Base-by-base conservation (phyloP, 306 rosid genomes). In the Quillaja saponaria region DNA sequence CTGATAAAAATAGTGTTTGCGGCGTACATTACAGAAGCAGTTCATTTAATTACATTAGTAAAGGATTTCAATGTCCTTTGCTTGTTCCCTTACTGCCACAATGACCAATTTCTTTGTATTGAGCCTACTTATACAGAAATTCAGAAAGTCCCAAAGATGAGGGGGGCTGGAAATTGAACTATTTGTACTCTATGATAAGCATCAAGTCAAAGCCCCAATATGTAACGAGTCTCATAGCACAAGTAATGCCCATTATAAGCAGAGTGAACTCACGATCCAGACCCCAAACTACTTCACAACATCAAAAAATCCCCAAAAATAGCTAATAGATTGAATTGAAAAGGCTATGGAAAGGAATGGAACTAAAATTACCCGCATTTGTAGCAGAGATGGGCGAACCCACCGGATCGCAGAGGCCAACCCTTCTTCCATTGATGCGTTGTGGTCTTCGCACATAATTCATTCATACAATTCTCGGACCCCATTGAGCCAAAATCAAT, bases 371-470 rank as follows among this genome's bases (percentile, higher is more conserved):
- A 92, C 99, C 99, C 99, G 90, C 99, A 92, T 58, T 68, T 72
- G 71, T 14, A 68, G 76, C 99, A 92, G 37, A 89, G 87, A 76
- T 83, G 80, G n/a, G 95, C 91, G 31, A 82, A 92, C 81, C 94
- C 95, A 74, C 91, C 96, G 65, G 94, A 83, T 89, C 94, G 81
- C 47, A 89, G 59, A 65, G 82, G 77, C 99, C 99, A 92, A 18
- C 99, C 99, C 66, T 64, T 84, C 80, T 79, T 89, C 94, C 96
- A 86, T 41, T 89, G 86, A 50, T 65, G 84, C 5, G 73, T 17
- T 21, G 58, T 46, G 40, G 57, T 54, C 58, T 80, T 53, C 48
- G 65, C 73, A 63, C 94, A 89, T 61, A 71, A 75, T 41, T 49
- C 85, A 71, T 83, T 87, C 52, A 68, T 82, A 78, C 96, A 87